Evolutionary conservation across 2,329 filamentous ascomycete species (phyloP).

Genomic region (Sporothrix inflata): DNA sequence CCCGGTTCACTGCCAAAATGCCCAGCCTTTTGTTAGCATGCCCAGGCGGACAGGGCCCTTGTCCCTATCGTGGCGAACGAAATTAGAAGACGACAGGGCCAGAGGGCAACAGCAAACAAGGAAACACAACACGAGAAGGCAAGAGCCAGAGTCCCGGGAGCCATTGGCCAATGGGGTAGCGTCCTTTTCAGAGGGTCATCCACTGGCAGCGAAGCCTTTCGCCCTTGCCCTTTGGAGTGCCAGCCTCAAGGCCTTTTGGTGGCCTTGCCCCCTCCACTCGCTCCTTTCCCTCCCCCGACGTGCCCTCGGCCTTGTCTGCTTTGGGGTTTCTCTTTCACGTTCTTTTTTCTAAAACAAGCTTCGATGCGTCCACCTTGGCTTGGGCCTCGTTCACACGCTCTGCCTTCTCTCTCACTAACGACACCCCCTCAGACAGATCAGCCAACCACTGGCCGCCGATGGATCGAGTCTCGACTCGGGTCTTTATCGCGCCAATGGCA

Average conservation of each 20-base stretch:
- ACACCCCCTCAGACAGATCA: neutral
- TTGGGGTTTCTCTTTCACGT: slow-evolving; percentile 29
- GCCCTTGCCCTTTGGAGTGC: neutral
- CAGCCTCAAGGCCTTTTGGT: neutral
- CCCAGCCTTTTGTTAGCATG: slow-evolving; percentile 5
- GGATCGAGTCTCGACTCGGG: neutral
- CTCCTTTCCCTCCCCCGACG: neutral
- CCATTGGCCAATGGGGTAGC: slow-evolving; percentile 31
- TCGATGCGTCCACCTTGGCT: slow-evolving; percentile 22
- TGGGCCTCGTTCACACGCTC: neutral
- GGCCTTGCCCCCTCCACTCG: slow-evolving; percentile 11
- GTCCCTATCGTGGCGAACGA: neutral
- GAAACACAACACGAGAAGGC: neutral
- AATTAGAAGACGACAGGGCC: neutral
- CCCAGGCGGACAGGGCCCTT: neutral
- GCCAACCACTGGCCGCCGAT: slow-evolving; percentile 16
- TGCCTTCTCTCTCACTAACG: neutral
- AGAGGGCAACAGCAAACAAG: too few species aligned
- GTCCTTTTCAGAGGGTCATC: neutral
- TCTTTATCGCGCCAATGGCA: slow-evolving; percentile 27
- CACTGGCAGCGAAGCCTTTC: slow-evolving; percentile 8
- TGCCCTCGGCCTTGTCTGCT: slow-evolving; percentile 16
- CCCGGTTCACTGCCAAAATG: neutral
- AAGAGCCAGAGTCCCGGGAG: slow-evolving; percentile 18
- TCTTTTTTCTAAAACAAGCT: slow-evolving; percentile 30